Evolutionary conservation across 1,284 basidiomycete species (phyloP).

Genomic region (Rhodotorula sp.): DNA sequence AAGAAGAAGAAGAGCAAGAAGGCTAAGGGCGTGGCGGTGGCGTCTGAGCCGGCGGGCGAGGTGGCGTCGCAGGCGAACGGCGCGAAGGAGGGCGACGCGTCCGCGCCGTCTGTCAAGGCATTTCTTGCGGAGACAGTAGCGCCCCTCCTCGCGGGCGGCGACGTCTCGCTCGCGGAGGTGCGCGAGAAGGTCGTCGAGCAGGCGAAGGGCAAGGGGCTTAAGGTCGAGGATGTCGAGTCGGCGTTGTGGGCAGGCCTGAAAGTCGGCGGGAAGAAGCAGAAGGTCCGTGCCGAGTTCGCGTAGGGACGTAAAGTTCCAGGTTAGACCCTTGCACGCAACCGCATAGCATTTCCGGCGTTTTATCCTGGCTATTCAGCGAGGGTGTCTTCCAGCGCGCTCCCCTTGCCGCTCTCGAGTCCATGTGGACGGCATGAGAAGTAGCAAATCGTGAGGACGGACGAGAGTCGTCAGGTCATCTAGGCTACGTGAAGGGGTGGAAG

Average conservation of each 20-base stretch:
- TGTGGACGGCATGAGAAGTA: too few species aligned
- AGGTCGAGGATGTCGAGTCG: conserved; percentile 10
- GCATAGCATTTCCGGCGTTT: too few species aligned
- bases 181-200: conserved; percentile 16
- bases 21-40: background rate
- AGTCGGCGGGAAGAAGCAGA: conserved; percentile 34
- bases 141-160: conserved; percentile 10
- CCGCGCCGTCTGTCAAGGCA: background rate
- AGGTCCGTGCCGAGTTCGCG: conserved; percentile 27
- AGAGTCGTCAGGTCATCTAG: background rate
- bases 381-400: too few species aligned
- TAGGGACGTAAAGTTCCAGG: background rate
- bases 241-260: conserved; percentile 18
- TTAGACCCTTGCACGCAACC: background rate
- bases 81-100: background rate
- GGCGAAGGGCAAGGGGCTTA: conserved; percentile 20
- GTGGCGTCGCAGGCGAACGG: background rate
- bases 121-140: conserved; percentile 21
- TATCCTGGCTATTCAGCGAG: too few species aligned
- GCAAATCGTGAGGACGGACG: background rate
- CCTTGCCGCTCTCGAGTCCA: too few species aligned
- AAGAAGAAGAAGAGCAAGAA: conserved; percentile 29
- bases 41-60: background rate
- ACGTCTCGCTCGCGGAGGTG: conserved; percentile 20
- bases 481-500: background rate